Evolutionary conservation across 257 asterid species (phyloP).

Genomic region (Rhazya stricta): DNA sequence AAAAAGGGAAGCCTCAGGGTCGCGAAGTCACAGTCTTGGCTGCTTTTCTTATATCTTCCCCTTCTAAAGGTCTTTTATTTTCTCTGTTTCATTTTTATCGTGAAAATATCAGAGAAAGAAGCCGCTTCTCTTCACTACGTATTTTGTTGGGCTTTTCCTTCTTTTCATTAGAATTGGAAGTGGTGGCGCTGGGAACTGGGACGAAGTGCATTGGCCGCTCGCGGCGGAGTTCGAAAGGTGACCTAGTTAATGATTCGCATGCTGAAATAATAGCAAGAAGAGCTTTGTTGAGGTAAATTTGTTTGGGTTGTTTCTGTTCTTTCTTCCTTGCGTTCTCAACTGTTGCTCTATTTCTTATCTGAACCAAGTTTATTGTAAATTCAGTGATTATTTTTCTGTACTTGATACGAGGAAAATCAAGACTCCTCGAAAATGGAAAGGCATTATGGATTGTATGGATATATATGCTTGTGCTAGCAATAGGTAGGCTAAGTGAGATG

Average conservation of each 20-base stretch:
- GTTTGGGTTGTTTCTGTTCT: conserved; percentile 3
- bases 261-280: conserved; percentile 89
- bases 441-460: background rate
- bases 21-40: conserved; percentile 93
- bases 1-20: conserved; percentile 97
- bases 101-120: background rate
- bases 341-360: background rate
- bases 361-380: background rate
- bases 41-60: conserved; percentile 70
- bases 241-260: conserved; percentile 86
- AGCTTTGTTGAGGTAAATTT: conserved; percentile 67
- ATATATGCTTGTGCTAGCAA: background rate
- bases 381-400: background rate
- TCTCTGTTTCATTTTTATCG: background rate
- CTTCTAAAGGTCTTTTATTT: conserved; percentile 47
- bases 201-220: conserved; percentile 82
- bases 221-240: conserved; percentile 62
- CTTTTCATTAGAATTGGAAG: conserved; percentile 44
- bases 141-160: background rate
- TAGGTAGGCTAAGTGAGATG: background rate
- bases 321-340: background rate
- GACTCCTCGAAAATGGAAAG: background rate
- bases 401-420: background rate
- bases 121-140: background rate
- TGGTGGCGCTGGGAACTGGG: conserved; percentile 89